phyloP scores from a whole-genome alignment of 2,329 filamentous ascomycete genomes.

The Aspergillus amoenus region DNA sequence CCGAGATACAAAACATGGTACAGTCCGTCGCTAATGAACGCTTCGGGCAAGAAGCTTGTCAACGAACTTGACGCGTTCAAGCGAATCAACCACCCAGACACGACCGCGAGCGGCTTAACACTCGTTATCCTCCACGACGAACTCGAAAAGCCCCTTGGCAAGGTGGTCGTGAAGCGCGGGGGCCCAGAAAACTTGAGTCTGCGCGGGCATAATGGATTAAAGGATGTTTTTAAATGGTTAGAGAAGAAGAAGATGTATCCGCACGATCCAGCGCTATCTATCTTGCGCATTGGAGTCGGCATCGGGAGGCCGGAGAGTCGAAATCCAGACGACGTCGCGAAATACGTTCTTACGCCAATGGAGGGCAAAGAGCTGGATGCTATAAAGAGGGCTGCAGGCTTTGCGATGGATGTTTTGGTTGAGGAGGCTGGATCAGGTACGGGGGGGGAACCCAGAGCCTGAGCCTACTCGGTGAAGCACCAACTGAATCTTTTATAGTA shows the following conservation, averaged over 20 bases:
- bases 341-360: slow-evolving; percentile 76
- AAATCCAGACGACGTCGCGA: slow-evolving; percentile 65
- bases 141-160: slow-evolving; percentile 70
- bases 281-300: slow-evolving; percentile 71
- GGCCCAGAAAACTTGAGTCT: slow-evolving; percentile 54
- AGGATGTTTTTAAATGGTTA: slow-evolving; percentile 61
- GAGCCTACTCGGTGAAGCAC: not conserved
- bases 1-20: slow-evolving; percentile 56
- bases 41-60: slow-evolving; percentile 70
- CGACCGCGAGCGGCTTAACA: slow-evolving; percentile 26
- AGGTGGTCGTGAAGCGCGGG: slow-evolving; percentile 64
- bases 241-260: slow-evolving; percentile 39
- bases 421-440: slow-evolving; percentile 45
- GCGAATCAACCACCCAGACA: not conserved
- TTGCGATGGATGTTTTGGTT: slow-evolving; percentile 55
- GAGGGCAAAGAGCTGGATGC: slow-evolving; percentile 50
- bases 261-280: slow-evolving; percentile 29
- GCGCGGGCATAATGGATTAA: slow-evolving; percentile 73
- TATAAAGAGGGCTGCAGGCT: slow-evolving; percentile 50
- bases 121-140: slow-evolving; percentile 89
- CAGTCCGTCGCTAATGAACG: slow-evolving; percentile 79
- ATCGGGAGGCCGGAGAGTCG: slow-evolving; percentile 79
- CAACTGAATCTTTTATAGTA: not conserved
- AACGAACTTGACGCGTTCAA: slow-evolving; percentile 57
- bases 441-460: not conserved